A percentile compares a stretch with the other conserved stretches of the same genome.
These are phyloP conservation scores for Centaurea solstitialis DNA, from an alignment of 129 eudicot species.

Conservation along the genomic window DNA sequence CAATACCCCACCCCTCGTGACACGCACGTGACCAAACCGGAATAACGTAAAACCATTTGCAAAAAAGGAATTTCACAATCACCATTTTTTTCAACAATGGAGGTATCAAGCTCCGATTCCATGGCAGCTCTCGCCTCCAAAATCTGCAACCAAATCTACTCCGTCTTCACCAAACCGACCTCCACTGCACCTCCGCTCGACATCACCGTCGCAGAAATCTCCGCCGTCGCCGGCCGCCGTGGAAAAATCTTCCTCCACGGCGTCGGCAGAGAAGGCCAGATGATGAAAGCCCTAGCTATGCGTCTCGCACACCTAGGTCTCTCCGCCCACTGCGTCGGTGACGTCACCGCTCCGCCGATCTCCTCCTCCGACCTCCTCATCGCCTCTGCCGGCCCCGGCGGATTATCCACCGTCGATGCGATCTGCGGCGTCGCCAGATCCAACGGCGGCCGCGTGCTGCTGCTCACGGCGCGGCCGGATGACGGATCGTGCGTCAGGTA, in stretches of 20 bases:
- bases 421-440: slow-evolving; percentile 63
- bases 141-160: slow-evolving; percentile 62
- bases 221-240: slow-evolving; percentile 41
- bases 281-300: slow-evolving; percentile 88
- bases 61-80: background rate
- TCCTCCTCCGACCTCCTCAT: slow-evolving; percentile 78
- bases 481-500: slow-evolving; percentile 38
- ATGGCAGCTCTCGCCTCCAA: slow-evolving; percentile 53
- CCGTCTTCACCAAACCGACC: slow-evolving; percentile 60
- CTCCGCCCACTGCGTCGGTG: slow-evolving; percentile 76
- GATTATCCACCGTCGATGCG: slow-evolving; percentile 89
- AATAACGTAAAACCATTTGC: slow-evolving; percentile 10
- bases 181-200: slow-evolving; percentile 49
- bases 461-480: slow-evolving; percentile 80
- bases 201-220: slow-evolving; percentile 52
- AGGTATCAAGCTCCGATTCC: slow-evolving; percentile 18
- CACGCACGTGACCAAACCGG: slow-evolving; percentile 22
- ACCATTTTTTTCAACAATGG: slow-evolving; percentile 30
- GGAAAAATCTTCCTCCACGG: slow-evolving; percentile 80
- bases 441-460: slow-evolving; percentile 62
- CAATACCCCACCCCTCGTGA: slow-evolving; percentile 15
- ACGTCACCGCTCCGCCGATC: slow-evolving; percentile 93
- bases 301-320: slow-evolving; percentile 82
- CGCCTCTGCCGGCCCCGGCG: slow-evolving; percentile 95
- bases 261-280: slow-evolving; percentile 92